A percentile compares a stretch with the other conserved stretches of the same genome.
These are phyloP conservation scores for Sporothrix euskadiensis DNA, from an alignment of 2,329 filamentous ascomycete genomes.

Conservation along the genomic window DNA sequence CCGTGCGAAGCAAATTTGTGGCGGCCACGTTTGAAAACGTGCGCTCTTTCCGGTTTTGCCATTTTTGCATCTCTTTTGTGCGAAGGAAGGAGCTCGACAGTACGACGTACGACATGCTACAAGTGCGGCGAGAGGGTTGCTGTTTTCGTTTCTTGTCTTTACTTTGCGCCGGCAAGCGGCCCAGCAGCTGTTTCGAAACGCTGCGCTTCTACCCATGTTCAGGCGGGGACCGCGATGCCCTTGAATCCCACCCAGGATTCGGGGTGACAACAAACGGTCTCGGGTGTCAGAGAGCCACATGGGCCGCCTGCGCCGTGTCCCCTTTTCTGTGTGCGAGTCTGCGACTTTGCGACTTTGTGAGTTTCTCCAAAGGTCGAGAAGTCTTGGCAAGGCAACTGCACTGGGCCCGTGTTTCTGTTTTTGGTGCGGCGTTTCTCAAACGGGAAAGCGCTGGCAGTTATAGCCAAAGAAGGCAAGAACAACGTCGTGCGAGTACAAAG, in stretches of 20 bases:
- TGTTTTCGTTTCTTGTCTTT: not conserved
- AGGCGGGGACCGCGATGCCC: not conserved
- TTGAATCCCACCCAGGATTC: conserved; percentile 9
- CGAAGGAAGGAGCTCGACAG: not conserved
- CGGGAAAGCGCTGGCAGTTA: not conserved
- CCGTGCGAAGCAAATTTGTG: not conserved
- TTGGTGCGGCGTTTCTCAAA: conserved; percentile 2
- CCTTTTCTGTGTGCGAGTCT: not conserved
- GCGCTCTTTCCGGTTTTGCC: not conserved
- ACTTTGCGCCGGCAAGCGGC: not conserved
- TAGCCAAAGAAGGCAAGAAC: not conserved
- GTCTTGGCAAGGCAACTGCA: conserved; percentile 4
- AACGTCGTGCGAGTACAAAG: not conserved
- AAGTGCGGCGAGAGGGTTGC: not conserved
- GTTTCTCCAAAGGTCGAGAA: not conserved
- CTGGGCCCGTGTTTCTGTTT: conserved; percentile 6
- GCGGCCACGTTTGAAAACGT: conserved; percentile 9
- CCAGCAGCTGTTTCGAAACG: conserved; percentile 7
- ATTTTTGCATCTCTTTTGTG: not conserved
- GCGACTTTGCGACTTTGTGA: not conserved
- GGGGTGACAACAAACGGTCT: not conserved
- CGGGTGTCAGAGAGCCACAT: not conserved
- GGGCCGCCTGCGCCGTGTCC: not conserved
- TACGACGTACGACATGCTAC: not conserved
- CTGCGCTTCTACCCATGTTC: not conserved